Evolutionary conservation across 1,284 basidiomycete genomes (phyloP).

Genomic region (Sutorius eximius): DNA sequence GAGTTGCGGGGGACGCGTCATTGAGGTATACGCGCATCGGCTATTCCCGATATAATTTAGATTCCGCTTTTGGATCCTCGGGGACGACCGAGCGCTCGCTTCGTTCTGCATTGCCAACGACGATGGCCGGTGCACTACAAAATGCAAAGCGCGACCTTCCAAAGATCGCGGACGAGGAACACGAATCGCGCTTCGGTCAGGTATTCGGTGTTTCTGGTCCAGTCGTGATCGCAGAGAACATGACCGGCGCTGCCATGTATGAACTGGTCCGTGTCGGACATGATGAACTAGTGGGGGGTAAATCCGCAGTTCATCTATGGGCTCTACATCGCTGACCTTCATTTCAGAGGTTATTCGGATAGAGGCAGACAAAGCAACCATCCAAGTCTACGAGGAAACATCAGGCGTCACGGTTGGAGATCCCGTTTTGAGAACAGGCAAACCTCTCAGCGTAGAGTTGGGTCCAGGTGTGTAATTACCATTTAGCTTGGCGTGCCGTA

Average conservation of each 20-base stretch:
- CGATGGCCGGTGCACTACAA: constrained; percentile 88
- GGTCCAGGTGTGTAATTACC: constrained; percentile 72
- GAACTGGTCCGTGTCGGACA: constrained; percentile 96
- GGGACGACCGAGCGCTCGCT: neutral
- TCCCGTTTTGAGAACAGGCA: constrained; percentile 95
- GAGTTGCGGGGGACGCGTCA: constrained; percentile 35
- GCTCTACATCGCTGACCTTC: constrained; percentile 17
- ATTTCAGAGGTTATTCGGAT: constrained; percentile 92
- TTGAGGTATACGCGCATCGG: constrained; percentile 31
- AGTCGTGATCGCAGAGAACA: constrained; percentile 96
- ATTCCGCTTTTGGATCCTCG: constrained; percentile 34
- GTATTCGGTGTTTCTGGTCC: constrained; percentile 96
- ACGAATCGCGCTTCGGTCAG: constrained; percentile 85
- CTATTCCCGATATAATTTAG: constrained; percentile 24
- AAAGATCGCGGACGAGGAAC: constrained; percentile 88
- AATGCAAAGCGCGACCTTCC: constrained; percentile 86
- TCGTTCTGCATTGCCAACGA: constrained; percentile 15
- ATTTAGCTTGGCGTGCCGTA: neutral
- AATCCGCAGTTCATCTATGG: constrained; percentile 8
- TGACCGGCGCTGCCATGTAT: constrained; percentile 96
- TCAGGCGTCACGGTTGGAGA: constrained; percentile 98
- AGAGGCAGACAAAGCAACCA: constrained; percentile 95
- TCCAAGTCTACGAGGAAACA: constrained; percentile 99
- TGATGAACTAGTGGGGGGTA: constrained; percentile 94
- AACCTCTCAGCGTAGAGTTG: constrained; percentile 96